Evolutionary conservation across 208 protist species (phyloP), one percentile per base, ranked within the genome.

Genomic region (Acanthamoeba castellanii): DNA sequence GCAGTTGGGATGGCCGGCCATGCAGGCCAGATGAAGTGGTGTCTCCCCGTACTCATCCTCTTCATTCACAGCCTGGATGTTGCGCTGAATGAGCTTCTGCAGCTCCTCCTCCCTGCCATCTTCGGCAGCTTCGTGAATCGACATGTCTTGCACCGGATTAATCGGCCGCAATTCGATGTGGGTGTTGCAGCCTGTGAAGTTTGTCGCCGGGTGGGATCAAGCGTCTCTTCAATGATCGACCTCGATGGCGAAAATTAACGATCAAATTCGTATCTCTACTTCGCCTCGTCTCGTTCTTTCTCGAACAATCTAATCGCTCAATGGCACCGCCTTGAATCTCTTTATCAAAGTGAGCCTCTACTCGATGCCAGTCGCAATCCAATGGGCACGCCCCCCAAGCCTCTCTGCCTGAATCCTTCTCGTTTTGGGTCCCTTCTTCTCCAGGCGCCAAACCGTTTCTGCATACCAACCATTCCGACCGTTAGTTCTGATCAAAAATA

Each of bases 11-110:
- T 87, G 78, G 32, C 85, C 85, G 61, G 85, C 85, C 52, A 74
- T 92, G 42, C 85, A 92, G 32, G 85, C 85, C 18, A 74, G 61
- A 72, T 92, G 85, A n/a, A 92, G 85, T n/a, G 85, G 59, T 2
- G 85, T 92, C 32, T 92, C 85, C 18, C 85, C 85, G 34, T 50
- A 92, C 85, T 92, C 85, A 32, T 92, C 85, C 37, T 74, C 59
- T 47, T 74, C 85, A 74, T 92, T 92, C 22, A 92, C 85, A 4
- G 18, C 57, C 9, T 74, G 59, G 50, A 66, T 92, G 34, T 92
- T 72, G 7, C 61, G 52, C 32, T 74, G 57, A 57, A 92, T 37
- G 1, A 92, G 85, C 78, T 87, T 87, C 20, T 61, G 78, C 50
- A 87, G n/a, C 50, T 87, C 78, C 22, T 87, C 78, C 47, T 87